Evolutionary conservation across 73 alveolate species (phyloP).

Genomic region (Paramecium tetraurelia): DNA sequence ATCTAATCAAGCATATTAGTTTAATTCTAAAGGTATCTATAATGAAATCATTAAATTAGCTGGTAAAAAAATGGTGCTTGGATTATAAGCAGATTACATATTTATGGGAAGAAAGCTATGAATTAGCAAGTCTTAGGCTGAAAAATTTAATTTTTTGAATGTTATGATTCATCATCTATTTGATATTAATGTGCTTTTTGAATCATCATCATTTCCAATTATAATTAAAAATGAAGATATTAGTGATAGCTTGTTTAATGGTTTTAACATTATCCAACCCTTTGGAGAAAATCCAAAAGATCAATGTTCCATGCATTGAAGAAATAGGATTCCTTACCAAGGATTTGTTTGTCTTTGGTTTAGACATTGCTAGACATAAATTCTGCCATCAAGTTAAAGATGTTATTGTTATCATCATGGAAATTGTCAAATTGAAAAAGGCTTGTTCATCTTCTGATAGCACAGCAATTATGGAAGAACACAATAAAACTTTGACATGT

Average conservation of each 20-base stretch:
- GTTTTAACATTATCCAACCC: background rate
- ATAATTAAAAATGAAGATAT: conserved; percentile 17
- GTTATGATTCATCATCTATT: background rate
- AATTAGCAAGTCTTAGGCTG: background rate
- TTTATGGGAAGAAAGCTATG: conserved; percentile 45
- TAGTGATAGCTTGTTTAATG: background rate
- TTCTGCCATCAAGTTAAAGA: background rate
- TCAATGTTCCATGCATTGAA: background rate
- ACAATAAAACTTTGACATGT: background rate
- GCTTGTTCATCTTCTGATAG: background rate
- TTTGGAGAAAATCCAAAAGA: background rate
- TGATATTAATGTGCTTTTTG: background rate
- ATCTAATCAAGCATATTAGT: background rate
- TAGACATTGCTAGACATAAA: conserved; percentile 21
- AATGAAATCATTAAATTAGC: background rate
- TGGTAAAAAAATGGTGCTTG: conserved; percentile 4
- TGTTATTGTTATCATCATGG: conserved; percentile 16
- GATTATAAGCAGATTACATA: conserved; percentile 6
- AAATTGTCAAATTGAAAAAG: background rate
- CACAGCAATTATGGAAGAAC: background rate
- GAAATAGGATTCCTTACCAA: background rate
- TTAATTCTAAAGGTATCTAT: background rate
- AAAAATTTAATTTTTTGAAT: background rate
- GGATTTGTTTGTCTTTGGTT: background rate
- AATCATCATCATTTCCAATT: background rate